Evolutionary conservation across 2,329 filamentous ascomycete genomes (phyloP), one percentile per base, ranked within the genome.

Genomic region (Apiospora phragmitis): DNA sequence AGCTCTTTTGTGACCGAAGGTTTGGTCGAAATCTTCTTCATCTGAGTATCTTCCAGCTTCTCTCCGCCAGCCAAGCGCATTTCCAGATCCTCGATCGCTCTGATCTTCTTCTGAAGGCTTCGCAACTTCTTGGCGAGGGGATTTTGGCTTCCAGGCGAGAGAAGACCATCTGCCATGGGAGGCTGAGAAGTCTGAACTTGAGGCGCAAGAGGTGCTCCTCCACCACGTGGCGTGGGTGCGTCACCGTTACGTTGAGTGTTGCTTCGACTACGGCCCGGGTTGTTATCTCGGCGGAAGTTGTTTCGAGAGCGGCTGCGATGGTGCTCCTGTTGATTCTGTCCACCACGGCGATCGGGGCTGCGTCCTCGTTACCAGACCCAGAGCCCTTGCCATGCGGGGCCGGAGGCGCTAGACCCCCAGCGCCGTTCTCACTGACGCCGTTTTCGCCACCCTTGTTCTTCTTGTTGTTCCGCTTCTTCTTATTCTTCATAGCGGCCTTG

Each of bases 1-100:
- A 99, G 85, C 84, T 99, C 96, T 83, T 92, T 94, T 73, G 95
- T 87, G 71, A 99, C 95, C 21, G 88, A 83, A 67, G 91, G 86
- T 85, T 98, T 97, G 29, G 94, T 98, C 70, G 90, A 89, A 77
- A 99, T 99, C 89, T 99, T 99, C 88, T 97, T 97, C 83, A 99
- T 91, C 85, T 99, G 96, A 42, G 96, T 99, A 79, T 98, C 95
- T 84, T 99, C 96, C 72, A 99, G 85, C 87, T 98, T 98, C 87
- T 99, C 96, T 6, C 95, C 95, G 43, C 92, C 92, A 3, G 95
- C 96, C 75, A 95, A 91, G 70, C 96, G 91, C 95, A 98, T 98
- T 86, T 98, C 97, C 72, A 99, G 85, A 80, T 99, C 96, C 80
- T 99, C 96, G 79, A 99, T 99, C 14, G 96, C 96, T 26, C 96